phyloP scores from a whole-genome alignment of 345 rosid genomes.

The Punica granatum region DNA sequence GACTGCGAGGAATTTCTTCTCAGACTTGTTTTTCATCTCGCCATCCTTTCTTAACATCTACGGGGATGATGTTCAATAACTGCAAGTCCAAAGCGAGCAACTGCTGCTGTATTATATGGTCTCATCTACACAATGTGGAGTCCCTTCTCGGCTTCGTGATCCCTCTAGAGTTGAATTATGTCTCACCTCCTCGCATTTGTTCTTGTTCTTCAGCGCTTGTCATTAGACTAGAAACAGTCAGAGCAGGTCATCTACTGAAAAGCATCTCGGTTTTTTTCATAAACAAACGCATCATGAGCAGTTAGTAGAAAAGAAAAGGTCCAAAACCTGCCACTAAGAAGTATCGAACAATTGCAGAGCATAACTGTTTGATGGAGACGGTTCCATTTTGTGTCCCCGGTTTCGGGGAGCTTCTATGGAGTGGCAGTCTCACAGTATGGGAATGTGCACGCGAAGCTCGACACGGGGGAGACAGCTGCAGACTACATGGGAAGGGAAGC shows the following conservation, averaged over 20 bases:
- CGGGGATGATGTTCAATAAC: conserved; percentile 42
- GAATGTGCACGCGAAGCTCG: conserved; percentile 25
- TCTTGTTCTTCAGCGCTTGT: not conserved
- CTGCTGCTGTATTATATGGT: conserved; percentile 22
- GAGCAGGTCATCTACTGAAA: not conserved
- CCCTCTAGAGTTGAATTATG: conserved; percentile 32
- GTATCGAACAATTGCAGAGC: conserved; percentile 22
- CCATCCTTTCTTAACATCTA: conserved; percentile 34
- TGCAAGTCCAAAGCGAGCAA: conserved; percentile 33
- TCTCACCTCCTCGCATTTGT: not conserved
- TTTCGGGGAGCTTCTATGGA: conserved; percentile 40
- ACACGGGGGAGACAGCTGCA: conserved; percentile 32
- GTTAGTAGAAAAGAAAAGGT: not conserved
- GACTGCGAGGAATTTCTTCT: conserved; percentile 28
- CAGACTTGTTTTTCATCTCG: conserved; percentile 29
- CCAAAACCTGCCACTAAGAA: not conserved
- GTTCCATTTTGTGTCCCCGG: conserved; percentile 32
- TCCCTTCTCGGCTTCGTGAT: conserved; percentile 40
- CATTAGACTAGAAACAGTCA: not conserved
- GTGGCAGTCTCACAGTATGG: conserved; percentile 34
- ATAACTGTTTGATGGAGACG: conserved; percentile 41
- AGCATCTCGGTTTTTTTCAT: not conserved
- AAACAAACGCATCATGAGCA: no score
- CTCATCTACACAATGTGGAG: conserved; percentile 28
- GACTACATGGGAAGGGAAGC: conserved; percentile 27